Evolutionary conservation across 192 early-diverging fungal genomes (phyloP).

Genomic region (Coemansia sp.): DNA sequence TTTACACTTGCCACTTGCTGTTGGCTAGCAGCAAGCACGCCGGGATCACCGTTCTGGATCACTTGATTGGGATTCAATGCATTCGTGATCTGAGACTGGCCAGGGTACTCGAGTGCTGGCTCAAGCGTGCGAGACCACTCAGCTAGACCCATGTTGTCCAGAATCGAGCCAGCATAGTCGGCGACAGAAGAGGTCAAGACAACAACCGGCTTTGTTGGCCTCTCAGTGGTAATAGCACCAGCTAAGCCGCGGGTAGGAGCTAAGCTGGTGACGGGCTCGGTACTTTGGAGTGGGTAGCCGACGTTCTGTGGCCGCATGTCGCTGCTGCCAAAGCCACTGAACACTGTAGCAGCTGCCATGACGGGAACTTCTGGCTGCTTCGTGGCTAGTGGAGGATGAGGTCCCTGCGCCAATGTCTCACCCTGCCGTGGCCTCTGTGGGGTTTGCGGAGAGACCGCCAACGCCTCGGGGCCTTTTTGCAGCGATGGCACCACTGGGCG

Average conservation of each 20-base stretch:
- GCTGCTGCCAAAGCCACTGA: background rate
- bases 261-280: background rate
- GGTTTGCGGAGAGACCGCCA: background rate
- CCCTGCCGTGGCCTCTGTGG: background rate
- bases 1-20: background rate
- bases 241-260: background rate
- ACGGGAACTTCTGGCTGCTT: background rate
- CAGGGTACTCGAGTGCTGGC: background rate
- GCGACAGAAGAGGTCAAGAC: constrained; percentile 30
- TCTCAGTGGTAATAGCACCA: background rate
- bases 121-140: constrained; percentile 11
- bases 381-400: background rate
- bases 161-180: constrained; percentile 33
- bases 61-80: background rate
- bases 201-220: background rate
- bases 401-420: background rate
- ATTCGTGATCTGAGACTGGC: background rate
- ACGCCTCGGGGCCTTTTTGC: background rate
- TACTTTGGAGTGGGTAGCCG: background rate
- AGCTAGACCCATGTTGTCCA: constrained; percentile 21
- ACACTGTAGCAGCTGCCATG: background rate
- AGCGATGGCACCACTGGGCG: background rate
- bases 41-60: background rate
- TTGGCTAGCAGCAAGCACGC: background rate
- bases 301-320: background rate